Evolutionary conservation across 2,329 filamentous ascomycete species (phyloP).

Genomic region (Akanthomyces muscarius): DNA sequence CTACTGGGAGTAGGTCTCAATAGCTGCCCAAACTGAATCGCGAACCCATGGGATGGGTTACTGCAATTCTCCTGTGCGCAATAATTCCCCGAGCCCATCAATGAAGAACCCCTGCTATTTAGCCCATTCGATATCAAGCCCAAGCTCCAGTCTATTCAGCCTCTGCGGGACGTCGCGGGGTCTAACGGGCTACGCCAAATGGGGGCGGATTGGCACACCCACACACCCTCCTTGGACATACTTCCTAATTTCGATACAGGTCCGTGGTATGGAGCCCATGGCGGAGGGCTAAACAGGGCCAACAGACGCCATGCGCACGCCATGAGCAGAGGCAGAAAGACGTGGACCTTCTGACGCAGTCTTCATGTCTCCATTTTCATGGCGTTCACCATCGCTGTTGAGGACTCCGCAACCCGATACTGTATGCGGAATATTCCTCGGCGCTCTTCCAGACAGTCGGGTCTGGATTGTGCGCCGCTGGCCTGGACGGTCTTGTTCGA

Average conservation of each 20-base stretch:
- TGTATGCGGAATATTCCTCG: background rate
- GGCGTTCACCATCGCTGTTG: background rate
- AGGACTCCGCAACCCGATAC: too few species aligned
- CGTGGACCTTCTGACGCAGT: background rate
- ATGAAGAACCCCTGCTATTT: background rate
- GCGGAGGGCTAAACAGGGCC: background rate
- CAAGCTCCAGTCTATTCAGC: background rate
- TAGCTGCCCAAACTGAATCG: background rate
- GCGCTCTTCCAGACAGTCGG: background rate
- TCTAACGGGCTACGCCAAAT: background rate
- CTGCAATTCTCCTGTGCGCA: background rate
- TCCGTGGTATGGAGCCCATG: conserved; percentile 11
- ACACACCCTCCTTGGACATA: background rate
- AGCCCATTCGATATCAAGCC: background rate
- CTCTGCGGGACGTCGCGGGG: conserved; percentile 7
- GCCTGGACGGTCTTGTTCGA: background rate
- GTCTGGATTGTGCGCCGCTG: background rate
- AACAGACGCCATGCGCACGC: conserved; percentile 12
- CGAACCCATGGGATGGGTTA: background rate
- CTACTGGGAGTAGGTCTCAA: background rate
- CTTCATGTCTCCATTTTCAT: background rate
- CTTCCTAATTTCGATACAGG: conserved; percentile 16
- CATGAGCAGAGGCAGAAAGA: background rate
- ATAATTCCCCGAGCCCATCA: background rate
- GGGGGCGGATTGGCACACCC: conserved; percentile 6